Evolutionary conservation across 1,284 basidiomycete species (phyloP).

Genomic region (Ustilago trichophora): DNA sequence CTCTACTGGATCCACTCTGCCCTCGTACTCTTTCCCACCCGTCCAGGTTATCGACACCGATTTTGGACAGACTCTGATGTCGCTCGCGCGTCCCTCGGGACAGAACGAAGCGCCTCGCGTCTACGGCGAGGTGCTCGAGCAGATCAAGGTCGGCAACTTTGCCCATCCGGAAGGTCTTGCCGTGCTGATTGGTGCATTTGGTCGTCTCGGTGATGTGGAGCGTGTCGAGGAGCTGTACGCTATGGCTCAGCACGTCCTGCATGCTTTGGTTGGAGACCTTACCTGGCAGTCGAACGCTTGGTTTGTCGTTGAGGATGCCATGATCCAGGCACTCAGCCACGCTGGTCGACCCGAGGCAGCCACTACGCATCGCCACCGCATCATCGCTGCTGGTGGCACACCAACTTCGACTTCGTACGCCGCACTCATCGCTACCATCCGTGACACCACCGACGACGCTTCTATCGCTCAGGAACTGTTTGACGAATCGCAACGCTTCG

Average conservation of each 20-base stretch:
- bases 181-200: conserved; percentile 53
- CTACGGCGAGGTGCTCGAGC: conserved; percentile 26
- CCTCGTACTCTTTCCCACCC: conserved; percentile 28
- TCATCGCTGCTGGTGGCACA: conserved; percentile 56
- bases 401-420: conserved; percentile 61
- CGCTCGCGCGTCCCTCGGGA: conserved; percentile 13
- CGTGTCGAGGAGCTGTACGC: conserved; percentile 70
- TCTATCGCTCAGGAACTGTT: conserved; percentile 64
- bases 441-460: conserved; percentile 66
- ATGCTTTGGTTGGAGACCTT: conserved; percentile 47
- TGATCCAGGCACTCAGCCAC: conserved; percentile 63
- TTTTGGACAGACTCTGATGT: conserved; percentile 29
- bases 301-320: conserved; percentile 57
- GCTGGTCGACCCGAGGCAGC: conserved; percentile 54
- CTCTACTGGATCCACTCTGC: conserved; percentile 3
- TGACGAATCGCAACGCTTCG: conserved; percentile 61
- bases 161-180: conserved; percentile 51
- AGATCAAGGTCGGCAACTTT: conserved; percentile 47
- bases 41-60: conserved; percentile 58
- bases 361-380: conserved; percentile 51
- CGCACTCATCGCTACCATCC: conserved; percentile 61
- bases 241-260: conserved; percentile 67
- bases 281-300: conserved; percentile 68
- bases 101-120: conserved; percentile 28
- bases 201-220: conserved; percentile 70